Conservation (phyloP, 23 red algal species). For the Chondrus crispus region DNA sequence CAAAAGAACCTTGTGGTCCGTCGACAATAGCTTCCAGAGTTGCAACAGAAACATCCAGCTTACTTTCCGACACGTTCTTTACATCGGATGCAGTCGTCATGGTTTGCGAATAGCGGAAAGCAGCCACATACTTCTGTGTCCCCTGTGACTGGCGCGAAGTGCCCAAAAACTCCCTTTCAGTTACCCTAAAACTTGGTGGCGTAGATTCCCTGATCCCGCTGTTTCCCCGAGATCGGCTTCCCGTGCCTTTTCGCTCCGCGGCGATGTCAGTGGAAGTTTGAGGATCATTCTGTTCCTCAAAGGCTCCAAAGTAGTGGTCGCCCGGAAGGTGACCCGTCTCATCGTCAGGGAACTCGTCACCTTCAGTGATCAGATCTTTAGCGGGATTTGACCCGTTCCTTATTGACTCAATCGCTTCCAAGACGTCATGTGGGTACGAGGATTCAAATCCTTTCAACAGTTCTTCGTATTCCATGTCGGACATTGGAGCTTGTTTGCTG, state of each 20-base stretch:
- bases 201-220: neutral
- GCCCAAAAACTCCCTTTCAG: conserved; percentile 42
- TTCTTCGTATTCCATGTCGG: neutral
- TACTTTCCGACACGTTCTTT: neutral
- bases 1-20: conserved; percentile 65
- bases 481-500: conserved; percentile 2
- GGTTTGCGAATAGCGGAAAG: conserved; percentile 38
- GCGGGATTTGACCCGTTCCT: conserved; percentile 54
- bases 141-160: neutral
- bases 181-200: conserved; percentile 28
- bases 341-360: neutral
- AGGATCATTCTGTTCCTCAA: neutral
- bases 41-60: conserved; percentile 59
- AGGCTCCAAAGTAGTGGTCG: neutral
- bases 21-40: conserved; percentile 72
- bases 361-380: conserved; percentile 34
- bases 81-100: neutral
- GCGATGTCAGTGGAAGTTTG: neutral
- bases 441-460: neutral
- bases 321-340: neutral
- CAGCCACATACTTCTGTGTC: conserved; percentile 14
- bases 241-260: neutral
- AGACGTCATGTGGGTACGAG: conserved; percentile 28
- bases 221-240: neutral
- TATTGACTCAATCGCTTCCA: conserved; percentile 52